Base-by-base conservation (phyloP, 1,139 yeast species). In the Kodamaea plutei region DNA sequence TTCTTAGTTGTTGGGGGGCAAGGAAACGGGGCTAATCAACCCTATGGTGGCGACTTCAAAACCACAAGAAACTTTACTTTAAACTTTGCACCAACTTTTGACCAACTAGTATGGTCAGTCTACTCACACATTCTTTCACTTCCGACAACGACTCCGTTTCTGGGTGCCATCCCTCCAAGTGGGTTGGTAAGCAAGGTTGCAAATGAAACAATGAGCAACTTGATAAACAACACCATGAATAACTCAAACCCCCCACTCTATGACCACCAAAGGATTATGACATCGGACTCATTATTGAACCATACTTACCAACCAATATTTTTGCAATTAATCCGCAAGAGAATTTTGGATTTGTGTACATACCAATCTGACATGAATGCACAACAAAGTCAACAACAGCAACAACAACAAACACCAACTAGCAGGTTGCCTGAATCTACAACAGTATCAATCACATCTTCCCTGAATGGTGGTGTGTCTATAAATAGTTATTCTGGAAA, bases 131-230 rank as follows among this genome's bases (percentile, higher is more conserved):
- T 65, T 21, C 49, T 66, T 32, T 53, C 65, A 18, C 55, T 61
- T 33, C 73, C 73, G 23, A 67, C 73, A 9, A 66, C 73, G 4
- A 66, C 73, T 5, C 73, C 73, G 8, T 67, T 67, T 37, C 58
- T 59, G 50, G 73, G 73, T 1, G 29, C 43, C 6, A 51, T 58
- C 8, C 73, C 73, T 14, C 73, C 73, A 4, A 62, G 69, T 48
- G 73, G 73, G 2, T 50, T 67, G 31, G 70, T 61, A 8, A 58
- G 69, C 30, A 60, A 56, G 37, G 70, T 67, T 14, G 68, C 72
- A 20, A 61, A 62, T 41, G 73, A 67, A 40, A 62, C 69, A 8
- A 54, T 66, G 58, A 42, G 37, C 20, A 45, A 41, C 30, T 44
- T 65, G 33, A 45, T 64, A 6, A 31, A 41, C 15, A 38, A 43